Evolutionary conservation across 192 early-diverging fungal genomes (phyloP).

Genomic region (Entomortierella chlamydospora): DNA sequence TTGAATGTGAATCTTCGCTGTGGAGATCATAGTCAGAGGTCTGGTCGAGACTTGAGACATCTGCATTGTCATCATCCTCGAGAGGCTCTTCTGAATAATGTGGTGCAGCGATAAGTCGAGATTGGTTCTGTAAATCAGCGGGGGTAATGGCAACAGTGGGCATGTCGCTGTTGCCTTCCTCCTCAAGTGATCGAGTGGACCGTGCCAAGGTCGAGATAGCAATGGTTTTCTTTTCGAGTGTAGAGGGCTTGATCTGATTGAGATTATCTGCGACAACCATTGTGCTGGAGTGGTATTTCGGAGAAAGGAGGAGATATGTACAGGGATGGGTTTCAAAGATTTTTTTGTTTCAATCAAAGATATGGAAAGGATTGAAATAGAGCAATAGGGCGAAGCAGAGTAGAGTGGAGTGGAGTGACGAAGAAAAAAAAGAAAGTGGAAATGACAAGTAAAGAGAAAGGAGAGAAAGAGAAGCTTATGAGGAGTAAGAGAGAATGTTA

Average conservation of each 20-base stretch:
- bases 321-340: not conserved
- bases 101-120: slow-evolving; percentile 4
- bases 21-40: slow-evolving; percentile 6
- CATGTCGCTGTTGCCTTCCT: slow-evolving; percentile 26
- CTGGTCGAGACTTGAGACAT: slow-evolving; percentile 24
- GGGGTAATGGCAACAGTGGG: not conserved
- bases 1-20: not conserved
- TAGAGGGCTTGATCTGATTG: not conserved
- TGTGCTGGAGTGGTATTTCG: not conserved
- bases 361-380: not conserved
- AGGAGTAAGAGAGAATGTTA: too few relatives aligned
- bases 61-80: slow-evolving; percentile 13
- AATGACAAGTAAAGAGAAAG: not conserved
- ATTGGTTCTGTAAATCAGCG: not conserved
- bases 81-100: slow-evolving; percentile 10
- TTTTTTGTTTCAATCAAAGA: slow-evolving; percentile 3
- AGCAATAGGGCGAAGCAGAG: slow-evolving; percentile 5
- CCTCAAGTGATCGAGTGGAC: slow-evolving; percentile 6
- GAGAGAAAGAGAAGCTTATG: not conserved
- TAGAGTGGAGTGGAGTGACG: slow-evolving; percentile 1
- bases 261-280: not conserved
- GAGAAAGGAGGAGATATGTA: not conserved
- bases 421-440: not conserved
- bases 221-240: slow-evolving; percentile 1
- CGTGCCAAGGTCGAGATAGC: slow-evolving; percentile 12